A percentile compares a stretch with the other conserved stretches of the same genome.
These are phyloP conservation scores for Rhodotorula babjevae DNA, from an alignment of 768 basidiomycete species.

Conservation along the genomic window DNA sequence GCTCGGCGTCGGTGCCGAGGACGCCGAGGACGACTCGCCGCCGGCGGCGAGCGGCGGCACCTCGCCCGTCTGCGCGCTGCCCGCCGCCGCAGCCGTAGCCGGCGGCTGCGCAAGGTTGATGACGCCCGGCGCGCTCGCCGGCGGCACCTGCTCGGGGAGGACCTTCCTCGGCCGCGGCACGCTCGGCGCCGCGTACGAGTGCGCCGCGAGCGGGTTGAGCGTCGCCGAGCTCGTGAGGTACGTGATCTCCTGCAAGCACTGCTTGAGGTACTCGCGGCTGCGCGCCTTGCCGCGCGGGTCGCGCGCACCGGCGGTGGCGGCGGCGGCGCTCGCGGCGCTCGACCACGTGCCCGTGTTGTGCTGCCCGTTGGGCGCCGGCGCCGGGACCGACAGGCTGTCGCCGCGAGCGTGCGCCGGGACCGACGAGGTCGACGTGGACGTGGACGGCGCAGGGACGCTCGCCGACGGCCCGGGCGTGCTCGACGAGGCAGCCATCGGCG, in stretches of 20 bases:
- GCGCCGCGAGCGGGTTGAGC: slow-evolving; percentile 67
- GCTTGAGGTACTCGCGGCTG: slow-evolving; percentile 94
- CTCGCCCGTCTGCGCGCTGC: neutral
- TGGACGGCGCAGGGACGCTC: neutral
- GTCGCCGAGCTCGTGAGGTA: slow-evolving; percentile 96
- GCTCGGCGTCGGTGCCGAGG: neutral
- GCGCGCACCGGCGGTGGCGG: slow-evolving; percentile 62
- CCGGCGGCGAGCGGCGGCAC: neutral
- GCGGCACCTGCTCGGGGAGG: slow-evolving; percentile 32
- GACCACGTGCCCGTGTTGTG: slow-evolving; percentile 3
- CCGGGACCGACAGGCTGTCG: neutral
- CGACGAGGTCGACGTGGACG: neutral
- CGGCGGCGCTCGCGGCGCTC: neutral
- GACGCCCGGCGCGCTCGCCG: slow-evolving; percentile 16
- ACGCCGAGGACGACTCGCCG: neutral
- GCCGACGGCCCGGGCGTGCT: slow-evolving; percentile 12
- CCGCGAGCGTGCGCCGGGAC: neutral
- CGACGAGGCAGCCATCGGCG: slow-evolving; percentile 60
- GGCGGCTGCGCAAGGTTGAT: slow-evolving; percentile 10
- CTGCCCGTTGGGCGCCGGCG: slow-evolving; percentile 1
- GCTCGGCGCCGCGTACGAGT: slow-evolving; percentile 36
- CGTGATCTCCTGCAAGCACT: slow-evolving; percentile 96
- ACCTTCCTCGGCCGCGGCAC: slow-evolving; percentile 37
- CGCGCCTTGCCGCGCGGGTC: slow-evolving; percentile 94
- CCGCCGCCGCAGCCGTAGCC: neutral